These are phyloP conservation scores for Clarireedia hainanense DNA, from an alignment of 2,329 filamentous ascomycete species.

Conservation along the genomic window DNA sequence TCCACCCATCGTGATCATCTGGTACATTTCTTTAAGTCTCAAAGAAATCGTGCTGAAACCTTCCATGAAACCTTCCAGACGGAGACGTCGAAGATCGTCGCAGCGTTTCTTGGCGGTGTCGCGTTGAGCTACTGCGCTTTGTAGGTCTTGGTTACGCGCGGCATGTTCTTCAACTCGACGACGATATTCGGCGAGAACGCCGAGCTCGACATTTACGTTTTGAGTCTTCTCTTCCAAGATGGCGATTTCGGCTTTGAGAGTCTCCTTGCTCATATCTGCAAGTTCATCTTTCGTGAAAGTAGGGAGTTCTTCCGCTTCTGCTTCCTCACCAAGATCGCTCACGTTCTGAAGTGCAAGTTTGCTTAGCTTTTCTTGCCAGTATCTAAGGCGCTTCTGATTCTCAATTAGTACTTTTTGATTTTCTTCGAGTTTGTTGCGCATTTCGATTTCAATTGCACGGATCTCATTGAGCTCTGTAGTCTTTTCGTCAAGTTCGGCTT, in stretches of 20 bases:
- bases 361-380: slow-evolving; percentile 84
- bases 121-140: slow-evolving; percentile 65
- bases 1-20: slow-evolving; percentile 99
- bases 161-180: slow-evolving; percentile 78
- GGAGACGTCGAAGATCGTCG: slow-evolving; percentile 82
- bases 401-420: slow-evolving; percentile 83
- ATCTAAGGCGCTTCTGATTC: slow-evolving; percentile 73
- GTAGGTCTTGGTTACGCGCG: slow-evolving; percentile 74
- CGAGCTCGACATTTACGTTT: slow-evolving; percentile 79
- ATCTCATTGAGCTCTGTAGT: slow-evolving; percentile 80
- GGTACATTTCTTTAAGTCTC: slow-evolving; percentile 98
- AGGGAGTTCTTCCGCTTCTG: slow-evolving; percentile 54
- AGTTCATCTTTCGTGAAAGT: slow-evolving; percentile 68
- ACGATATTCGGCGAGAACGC: slow-evolving; percentile 82
- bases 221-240: slow-evolving; percentile 68
- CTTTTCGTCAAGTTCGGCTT: slow-evolving; percentile 81
- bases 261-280: slow-evolving; percentile 55
- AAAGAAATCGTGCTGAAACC: slow-evolving; percentile 92
- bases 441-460: slow-evolving; percentile 86
- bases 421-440: slow-evolving; percentile 96
- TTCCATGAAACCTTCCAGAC: slow-evolving; percentile 96
- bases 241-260: slow-evolving; percentile 59
- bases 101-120: slow-evolving; percentile 87
- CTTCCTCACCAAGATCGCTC: slow-evolving; percentile 56
- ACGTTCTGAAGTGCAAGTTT: slow-evolving; percentile 81